Base-by-base conservation (phyloP, 2,329 filamentous ascomycete species). In the Teratosphaeriaceae sp. region DNA sequence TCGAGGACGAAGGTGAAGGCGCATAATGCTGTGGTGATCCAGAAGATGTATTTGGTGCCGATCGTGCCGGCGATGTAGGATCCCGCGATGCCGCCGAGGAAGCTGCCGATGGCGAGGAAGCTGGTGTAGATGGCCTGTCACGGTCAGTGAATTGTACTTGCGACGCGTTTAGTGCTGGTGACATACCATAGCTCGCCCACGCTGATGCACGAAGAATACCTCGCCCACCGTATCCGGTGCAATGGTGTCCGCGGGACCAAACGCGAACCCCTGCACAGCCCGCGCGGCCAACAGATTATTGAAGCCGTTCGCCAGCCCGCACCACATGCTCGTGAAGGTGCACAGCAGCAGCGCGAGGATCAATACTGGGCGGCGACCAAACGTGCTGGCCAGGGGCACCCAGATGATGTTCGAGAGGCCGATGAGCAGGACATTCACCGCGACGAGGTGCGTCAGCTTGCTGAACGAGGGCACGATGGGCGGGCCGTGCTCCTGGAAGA, bases 201-300 rank as follows among this genome's bases (percentile, higher is more conserved):
- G 58, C 44, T 68, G 58, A 39, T 68, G 66, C 19, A 68, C 58
- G 42, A 68, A 70, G 50, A 67, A 68, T 2, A 67, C 56, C 40
- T 68, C 65, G 1, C 65, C 66, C 8, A 68, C 58, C 8, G 67
- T 59, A 49, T 64, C 63, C 5, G 66, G 65, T 7, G 65, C 60
- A 13, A 69, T 56, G 13, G 63, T 64, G 49, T 69, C 65, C 58
- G 1, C 60, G 61, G 23, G 59, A 57, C 13, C 60, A 61, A 30
- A 64, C 39, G 2, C 65, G 2, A 47, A 7, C 2, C 45, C 66
- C 51, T 66, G 66, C 23, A 70, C 52, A 1, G 61, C 27, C 16
- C 66, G 57, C 16, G 64, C 66, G 3, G 55, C 65, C 2, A 69
- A 49, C 5, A 69, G 51, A 39, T 62, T 63, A 2, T 56, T 42